These are phyloP conservation scores for Cercis canadensis DNA, from an alignment of 306 rosid genomes.

Conservation along the genomic window DNA sequence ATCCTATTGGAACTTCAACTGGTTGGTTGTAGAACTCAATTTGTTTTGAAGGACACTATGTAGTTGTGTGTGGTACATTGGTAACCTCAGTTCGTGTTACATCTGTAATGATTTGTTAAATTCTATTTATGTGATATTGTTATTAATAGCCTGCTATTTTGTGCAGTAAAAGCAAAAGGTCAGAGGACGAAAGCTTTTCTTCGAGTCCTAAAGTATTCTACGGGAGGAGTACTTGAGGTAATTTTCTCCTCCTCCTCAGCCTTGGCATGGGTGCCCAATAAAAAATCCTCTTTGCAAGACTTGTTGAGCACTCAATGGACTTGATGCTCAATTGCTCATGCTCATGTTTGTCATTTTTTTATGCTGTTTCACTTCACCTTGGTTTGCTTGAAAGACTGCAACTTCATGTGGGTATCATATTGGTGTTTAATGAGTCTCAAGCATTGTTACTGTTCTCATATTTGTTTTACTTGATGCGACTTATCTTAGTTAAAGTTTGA, in stretches of 20 bases:
- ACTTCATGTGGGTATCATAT: no score
- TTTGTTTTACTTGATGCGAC: no score
- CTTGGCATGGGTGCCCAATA: not conserved
- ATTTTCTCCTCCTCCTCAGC: slow-evolving; percentile 4
- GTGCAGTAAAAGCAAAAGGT: slow-evolving; percentile 77
- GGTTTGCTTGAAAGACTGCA: no score
- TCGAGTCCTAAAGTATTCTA: slow-evolving; percentile 89
- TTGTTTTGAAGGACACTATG: not conserved
- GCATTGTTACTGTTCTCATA: no score
- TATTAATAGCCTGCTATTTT: slow-evolving; percentile 39
- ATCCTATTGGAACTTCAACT: slow-evolving; percentile 26
- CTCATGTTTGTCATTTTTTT: no score
- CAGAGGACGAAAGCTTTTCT: slow-evolving; percentile 81
- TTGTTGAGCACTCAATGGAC: no score
- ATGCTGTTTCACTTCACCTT: no score
- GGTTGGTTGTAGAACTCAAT: slow-evolving; percentile 12
- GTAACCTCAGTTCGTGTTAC: slow-evolving; percentile 1
- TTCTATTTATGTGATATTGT: slow-evolving; percentile 30
- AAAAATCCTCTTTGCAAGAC: no score
- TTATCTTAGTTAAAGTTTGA: no score
- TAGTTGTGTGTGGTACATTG: not conserved
- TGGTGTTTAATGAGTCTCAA: no score
- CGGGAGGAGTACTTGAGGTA: slow-evolving; percentile 98
- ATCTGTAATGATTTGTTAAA: slow-evolving; percentile 13
- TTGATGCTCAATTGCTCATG: no score